Conservation (phyloP, 177 flowering plant genomes). For the Tripterygium wilfordii region DNA sequence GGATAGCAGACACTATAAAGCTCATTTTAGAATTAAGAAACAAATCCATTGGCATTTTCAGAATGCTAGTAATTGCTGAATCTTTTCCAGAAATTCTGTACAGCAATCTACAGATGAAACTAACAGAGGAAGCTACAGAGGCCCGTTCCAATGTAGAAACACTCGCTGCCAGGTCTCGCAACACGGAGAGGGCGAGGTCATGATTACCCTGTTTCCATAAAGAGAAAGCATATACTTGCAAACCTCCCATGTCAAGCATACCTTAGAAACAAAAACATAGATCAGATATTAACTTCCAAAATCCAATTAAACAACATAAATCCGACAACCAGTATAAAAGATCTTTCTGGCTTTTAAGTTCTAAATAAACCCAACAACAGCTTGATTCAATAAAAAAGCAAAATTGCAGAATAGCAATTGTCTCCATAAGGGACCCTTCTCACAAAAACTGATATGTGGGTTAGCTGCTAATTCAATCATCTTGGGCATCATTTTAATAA, state of each 20-base stretch:
- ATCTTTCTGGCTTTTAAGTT: no score
- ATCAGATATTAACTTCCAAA: not conserved
- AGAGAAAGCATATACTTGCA: constrained; percentile 77
- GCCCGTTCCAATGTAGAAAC: constrained; percentile 40
- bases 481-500: no score
- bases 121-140: constrained; percentile 37
- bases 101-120: constrained; percentile 65
- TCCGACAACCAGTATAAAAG: not conserved
- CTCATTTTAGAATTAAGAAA: constrained; percentile 62
- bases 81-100: constrained; percentile 62
- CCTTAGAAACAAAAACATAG: constrained; percentile 33
- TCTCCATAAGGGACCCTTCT: no score
- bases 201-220: constrained; percentile 70
- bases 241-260: constrained; percentile 55
- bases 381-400: no score
- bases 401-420: no score
- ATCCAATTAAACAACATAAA: not conserved
- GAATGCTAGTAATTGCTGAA: constrained; percentile 49
- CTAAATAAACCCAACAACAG: no score
- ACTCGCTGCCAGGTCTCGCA: constrained; percentile 44
- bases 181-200: constrained; percentile 52
- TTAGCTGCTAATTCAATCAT: no score
- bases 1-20: constrained; percentile 60
- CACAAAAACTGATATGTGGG: no score
- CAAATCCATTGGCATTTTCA: constrained; percentile 63